Conservation (phyloP, 768 basidiomycete species). For the Cubamyces sp. region DNA sequence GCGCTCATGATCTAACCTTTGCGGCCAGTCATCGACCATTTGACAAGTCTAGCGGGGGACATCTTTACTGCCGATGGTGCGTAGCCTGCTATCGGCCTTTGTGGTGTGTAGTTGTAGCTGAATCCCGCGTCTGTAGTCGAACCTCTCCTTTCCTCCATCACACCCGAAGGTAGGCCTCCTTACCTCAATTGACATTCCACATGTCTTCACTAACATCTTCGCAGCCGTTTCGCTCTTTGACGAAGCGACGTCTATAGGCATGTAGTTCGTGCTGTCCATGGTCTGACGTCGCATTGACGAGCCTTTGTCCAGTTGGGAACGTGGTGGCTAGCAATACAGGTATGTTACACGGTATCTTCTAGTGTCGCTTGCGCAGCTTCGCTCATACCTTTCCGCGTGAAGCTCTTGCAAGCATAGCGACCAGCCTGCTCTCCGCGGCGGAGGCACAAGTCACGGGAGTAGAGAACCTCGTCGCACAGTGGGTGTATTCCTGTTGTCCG, state of each 20-base stretch:
- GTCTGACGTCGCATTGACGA: background rate
- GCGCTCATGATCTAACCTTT: background rate
- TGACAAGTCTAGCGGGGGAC: slow-evolving; percentile 1
- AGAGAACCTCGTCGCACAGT: slow-evolving; percentile 1
- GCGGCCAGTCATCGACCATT: background rate
- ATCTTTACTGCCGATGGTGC: slow-evolving; percentile 12
- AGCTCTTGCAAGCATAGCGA: background rate
- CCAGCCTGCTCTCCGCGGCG: background rate
- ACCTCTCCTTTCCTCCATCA: slow-evolving; percentile 1
- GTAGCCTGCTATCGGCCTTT: background rate
- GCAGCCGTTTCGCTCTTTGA: slow-evolving; percentile 6
- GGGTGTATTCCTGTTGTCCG: background rate
- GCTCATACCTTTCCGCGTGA: too few species aligned
- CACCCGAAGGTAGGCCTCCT: slow-evolving; percentile 7
- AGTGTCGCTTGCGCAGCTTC: too few species aligned
- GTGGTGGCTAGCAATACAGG: slow-evolving; percentile 5
- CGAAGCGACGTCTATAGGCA: slow-evolving; percentile 8
- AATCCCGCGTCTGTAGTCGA: background rate
- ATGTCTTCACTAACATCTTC: background rate
- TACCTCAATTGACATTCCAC: background rate
- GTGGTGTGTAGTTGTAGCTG: too few species aligned
- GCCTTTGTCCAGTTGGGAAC: background rate
- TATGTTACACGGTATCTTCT: background rate
- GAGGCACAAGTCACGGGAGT: slow-evolving; percentile 3
- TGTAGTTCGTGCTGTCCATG: background rate